A percentile compares a stretch with the other conserved stretches of the same genome.
phyloP scores from a whole-genome alignment of 1,284 basidiomycete species.

The Cryptococcus sp. region DNA sequence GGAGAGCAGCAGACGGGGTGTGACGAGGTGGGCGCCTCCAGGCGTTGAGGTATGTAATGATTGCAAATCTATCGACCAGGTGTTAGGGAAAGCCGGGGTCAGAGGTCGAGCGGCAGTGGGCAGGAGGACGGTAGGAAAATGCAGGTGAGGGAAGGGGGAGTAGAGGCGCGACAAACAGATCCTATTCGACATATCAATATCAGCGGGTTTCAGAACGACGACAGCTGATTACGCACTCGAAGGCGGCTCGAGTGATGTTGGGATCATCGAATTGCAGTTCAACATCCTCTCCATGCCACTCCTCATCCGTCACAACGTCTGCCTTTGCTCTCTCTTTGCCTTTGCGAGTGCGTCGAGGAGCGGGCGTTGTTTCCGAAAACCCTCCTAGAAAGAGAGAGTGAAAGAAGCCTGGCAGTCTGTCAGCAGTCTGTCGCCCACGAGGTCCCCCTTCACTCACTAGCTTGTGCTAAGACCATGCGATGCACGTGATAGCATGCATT shows the following conservation, averaged over 20 bases:
- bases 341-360: slow-evolving; percentile 20
- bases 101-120: slow-evolving; percentile 69
- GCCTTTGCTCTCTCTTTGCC: slow-evolving; percentile 20
- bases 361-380: slow-evolving; percentile 60
- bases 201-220: background rate
- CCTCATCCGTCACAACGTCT: slow-evolving; percentile 9
- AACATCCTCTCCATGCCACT: slow-evolving; percentile 56
- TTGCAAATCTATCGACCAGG: slow-evolving; percentile 65
- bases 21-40: slow-evolving; percentile 66
- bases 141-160: slow-evolving; percentile 75
- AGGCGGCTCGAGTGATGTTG: slow-evolving; percentile 75
- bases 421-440: slow-evolving; percentile 6
- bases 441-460: slow-evolving; percentile 57
- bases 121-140: slow-evolving; percentile 66
- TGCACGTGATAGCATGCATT: slow-evolving; percentile 73
- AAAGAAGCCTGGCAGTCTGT: slow-evolving; percentile 69
- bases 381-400: slow-evolving; percentile 77
- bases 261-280: slow-evolving; percentile 75
- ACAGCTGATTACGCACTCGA: slow-evolving; percentile 54
- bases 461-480: slow-evolving; percentile 79
- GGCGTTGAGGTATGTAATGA: slow-evolving; percentile 58
- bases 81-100: slow-evolving; percentile 63
- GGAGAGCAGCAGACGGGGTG: slow-evolving; percentile 79
- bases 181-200: slow-evolving; percentile 53
- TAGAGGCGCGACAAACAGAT: slow-evolving; percentile 80